A percentile compares a stretch with the other conserved stretches of the same genome.
These are phyloP conservation scores for Pestalotiopsis fici DNA, from an alignment of 2,329 filamentous ascomycete species.

Conservation along the genomic window DNA sequence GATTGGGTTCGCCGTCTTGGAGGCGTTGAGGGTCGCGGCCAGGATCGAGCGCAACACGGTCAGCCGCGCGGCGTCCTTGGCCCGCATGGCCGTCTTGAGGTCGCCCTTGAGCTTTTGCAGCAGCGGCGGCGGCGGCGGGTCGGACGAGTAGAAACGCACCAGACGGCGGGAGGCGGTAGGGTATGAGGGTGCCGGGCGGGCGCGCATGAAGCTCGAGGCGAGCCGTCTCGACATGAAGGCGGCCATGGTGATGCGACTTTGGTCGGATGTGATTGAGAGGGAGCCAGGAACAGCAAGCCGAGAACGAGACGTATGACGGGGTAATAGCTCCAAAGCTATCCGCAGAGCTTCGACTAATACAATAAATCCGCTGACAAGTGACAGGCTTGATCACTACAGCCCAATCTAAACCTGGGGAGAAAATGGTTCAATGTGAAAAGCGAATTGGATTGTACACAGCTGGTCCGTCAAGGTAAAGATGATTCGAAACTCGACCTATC, in stretches of 20 bases:
- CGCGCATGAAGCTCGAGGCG: slow-evolving; percentile 21
- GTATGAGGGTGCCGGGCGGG: slow-evolving; percentile 14
- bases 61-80: slow-evolving; percentile 65
- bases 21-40: slow-evolving; percentile 71
- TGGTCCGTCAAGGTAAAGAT: too few relatives aligned
- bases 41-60: slow-evolving; percentile 69
- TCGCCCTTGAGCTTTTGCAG: slow-evolving; percentile 57
- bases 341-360: neutral
- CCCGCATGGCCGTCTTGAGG: slow-evolving; percentile 66
- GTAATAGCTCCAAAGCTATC: neutral
- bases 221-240: slow-evolving; percentile 23
- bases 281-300: neutral
- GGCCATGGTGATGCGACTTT: slow-evolving; percentile 20
- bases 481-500: too few relatives aligned
- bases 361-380: neutral
- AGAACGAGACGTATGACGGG: neutral
- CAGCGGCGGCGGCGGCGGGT: slow-evolving; percentile 36
- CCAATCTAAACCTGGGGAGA: too few relatives aligned
- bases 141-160: slow-evolving; percentile 18
- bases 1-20: slow-evolving; percentile 72
- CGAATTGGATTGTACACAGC: too few relatives aligned
- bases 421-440: too few relatives aligned
- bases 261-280: neutral
- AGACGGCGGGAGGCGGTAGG: slow-evolving; percentile 10
- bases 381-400: neutral